Evolutionary conservation across 225 moss, liverwort and hornwort species (phyloP), one percentile per base, ranked within the genome.

Genomic region (Anthoceros angustus): DNA sequence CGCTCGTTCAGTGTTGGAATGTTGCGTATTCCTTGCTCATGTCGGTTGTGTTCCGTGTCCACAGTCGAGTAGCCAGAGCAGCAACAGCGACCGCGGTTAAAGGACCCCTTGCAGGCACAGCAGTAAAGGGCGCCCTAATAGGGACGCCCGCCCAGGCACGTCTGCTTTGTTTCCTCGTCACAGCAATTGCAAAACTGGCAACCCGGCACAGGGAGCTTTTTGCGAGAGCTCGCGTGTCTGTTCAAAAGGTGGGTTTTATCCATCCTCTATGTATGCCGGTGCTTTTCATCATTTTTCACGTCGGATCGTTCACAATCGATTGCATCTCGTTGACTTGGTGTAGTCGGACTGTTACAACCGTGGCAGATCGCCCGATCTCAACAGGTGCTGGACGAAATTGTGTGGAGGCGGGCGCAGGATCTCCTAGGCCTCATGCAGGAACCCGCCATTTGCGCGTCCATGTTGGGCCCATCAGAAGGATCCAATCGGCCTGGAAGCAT

Each of bases 361-460:
- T 42, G 41, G 61, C 67, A 95, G 95, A 91, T 89, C 39, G 95
- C 95, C 0, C 85, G 95, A 65, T 98, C 95, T 21, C 82, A 89
- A 41, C 87, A 89, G 83, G 87, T 89, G 12, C 66, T 98, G 72
- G 92, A 98, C 63, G 80, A 74, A 64, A 82, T 88, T 20, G 89
- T 92, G 0, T 98, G 95, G 95, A 82, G 78, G 68, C 85, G 95
- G 25, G 92, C 92, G 65, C 82, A 84, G 71, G 95, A 98, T 70
- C 87, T 86, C 73, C 70, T 98, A 71, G 92, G 95, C 32, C 80
- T 98, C 2, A 89, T 92, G 95, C 88, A 87, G 64, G 92, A 98
- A 66, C 92, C 92, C 39, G 95, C 89, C 14, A 87, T 92, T 68
- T 98, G 87, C 72, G 87, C 89, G 8, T 98, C 92, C 7, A 81